Percentiles rank a stretch among this genome's conserved stretches.
Conservation (phyloP, 352 stramenopile species). For the Phytophthora chlamydospora region DNA sequence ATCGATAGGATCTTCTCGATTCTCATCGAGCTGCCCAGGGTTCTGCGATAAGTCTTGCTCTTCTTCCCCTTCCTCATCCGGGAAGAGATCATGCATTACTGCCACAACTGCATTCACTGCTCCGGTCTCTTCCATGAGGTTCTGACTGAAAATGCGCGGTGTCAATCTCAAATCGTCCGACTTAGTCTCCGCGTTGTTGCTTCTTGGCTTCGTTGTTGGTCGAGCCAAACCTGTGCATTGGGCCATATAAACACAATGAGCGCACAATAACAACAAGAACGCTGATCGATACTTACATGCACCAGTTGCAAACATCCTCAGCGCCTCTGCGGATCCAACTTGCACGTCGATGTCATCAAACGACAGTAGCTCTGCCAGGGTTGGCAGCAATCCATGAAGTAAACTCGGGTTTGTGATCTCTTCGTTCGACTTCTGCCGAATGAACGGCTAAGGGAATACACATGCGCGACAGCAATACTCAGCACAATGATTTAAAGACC, state of each 20-base stretch:
- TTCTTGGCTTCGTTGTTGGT: slow-evolving; percentile 26
- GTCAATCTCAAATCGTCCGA: slow-evolving; percentile 64
- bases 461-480: slow-evolving; percentile 5
- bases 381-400: slow-evolving; percentile 52
- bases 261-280: not conserved
- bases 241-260: not conserved
- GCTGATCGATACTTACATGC: slow-evolving; percentile 43
- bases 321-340: slow-evolving; percentile 57
- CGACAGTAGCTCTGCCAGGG: slow-evolving; percentile 62
- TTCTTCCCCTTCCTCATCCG: slow-evolving; percentile 47
- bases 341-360: slow-evolving; percentile 69
- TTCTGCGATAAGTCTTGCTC: slow-evolving; percentile 10
- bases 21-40: slow-evolving; percentile 1
- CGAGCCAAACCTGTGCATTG: slow-evolving; percentile 43
- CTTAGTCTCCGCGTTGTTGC: slow-evolving; percentile 38
- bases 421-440: slow-evolving; percentile 80
- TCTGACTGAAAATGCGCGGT: slow-evolving; percentile 67
- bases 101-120: slow-evolving; percentile 62
- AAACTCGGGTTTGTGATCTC: slow-evolving; percentile 69
- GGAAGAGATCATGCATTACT: slow-evolving; percentile 76
- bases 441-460: slow-evolving; percentile 54
- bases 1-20: slow-evolving; percentile 1
- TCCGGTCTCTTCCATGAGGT: slow-evolving; percentile 70
- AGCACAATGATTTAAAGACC: not conserved
- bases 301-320: slow-evolving; percentile 67